These are phyloP conservation scores for Backusella tarrabulga DNA, from an alignment of 192 early-diverging fungal species.

Conservation along the genomic window DNA sequence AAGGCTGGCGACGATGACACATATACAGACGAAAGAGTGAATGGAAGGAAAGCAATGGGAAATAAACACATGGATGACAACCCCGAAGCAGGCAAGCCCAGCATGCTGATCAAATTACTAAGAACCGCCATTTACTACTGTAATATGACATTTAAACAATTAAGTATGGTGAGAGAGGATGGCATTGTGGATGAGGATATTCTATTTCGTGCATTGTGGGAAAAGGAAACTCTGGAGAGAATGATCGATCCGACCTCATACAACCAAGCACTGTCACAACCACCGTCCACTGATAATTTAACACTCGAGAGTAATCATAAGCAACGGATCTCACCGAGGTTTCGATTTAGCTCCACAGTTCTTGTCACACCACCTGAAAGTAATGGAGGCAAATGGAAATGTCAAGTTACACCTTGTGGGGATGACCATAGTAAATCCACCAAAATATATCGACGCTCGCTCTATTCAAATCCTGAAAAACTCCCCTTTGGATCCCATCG, in stretches of 20 bases:
- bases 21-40: not conserved
- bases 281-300: not conserved
- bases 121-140: not conserved
- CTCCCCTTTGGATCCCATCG: slow-evolving; percentile 16
- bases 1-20: not conserved
- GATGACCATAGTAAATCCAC: not conserved
- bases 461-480: slow-evolving; percentile 19
- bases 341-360: not conserved
- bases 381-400: not conserved
- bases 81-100: not conserved
- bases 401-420: not conserved
- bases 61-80: not conserved
- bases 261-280: not conserved
- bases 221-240: not conserved
- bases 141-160: not conserved
- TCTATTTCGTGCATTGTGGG: not conserved
- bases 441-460: not conserved
- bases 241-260: not conserved
- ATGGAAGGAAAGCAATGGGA: not conserved
- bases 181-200: not conserved
- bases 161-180: not conserved
- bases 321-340: not conserved
- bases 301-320: not conserved
- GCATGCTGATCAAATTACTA: not conserved
- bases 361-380: not conserved